These are phyloP conservation scores for Quercus glauca DNA, from an alignment of 306 rosid genomes.

Conservation along the genomic window DNA sequence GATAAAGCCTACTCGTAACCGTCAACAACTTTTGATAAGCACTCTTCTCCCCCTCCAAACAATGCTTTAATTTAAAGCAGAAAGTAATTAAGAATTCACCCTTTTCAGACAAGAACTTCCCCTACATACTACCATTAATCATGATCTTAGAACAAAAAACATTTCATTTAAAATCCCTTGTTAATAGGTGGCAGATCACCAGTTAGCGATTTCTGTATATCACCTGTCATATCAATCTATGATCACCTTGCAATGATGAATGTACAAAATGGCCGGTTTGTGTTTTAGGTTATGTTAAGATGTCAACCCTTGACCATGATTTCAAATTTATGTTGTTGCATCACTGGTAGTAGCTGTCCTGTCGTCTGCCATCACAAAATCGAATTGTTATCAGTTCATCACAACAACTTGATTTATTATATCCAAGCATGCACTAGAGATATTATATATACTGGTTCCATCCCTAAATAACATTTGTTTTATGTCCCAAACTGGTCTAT, in stretches of 20 bases:
- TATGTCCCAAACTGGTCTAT: background rate
- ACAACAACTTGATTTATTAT: background rate
- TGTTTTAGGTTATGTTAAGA: slow-evolving; percentile 30
- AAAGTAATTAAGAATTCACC: slow-evolving; percentile 15
- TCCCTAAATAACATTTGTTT: background rate
- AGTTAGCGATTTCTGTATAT: slow-evolving; percentile 44
- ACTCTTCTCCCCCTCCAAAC: background rate
- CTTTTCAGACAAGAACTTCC: background rate
- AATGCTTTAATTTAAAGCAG: slow-evolving; percentile 14
- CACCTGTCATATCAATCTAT: slow-evolving; percentile 47
- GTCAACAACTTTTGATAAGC: background rate
- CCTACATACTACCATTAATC: slow-evolving; percentile 32
- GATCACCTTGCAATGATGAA: slow-evolving; percentile 49
- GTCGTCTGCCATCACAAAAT: slow-evolving; percentile 35
- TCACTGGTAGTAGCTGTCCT: slow-evolving; percentile 36
- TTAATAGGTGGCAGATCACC: slow-evolving; percentile 41
- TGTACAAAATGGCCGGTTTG: slow-evolving; percentile 56
- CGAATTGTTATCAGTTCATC: slow-evolving; percentile 22
- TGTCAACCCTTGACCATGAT: slow-evolving; percentile 17
- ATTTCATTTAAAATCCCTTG: background rate
- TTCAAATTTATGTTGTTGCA: slow-evolving; percentile 35
- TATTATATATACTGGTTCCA: background rate
- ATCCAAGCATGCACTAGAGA: background rate
- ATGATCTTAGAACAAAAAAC: background rate
- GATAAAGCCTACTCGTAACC: background rate